Percentiles rank a stretch among this genome's conserved stretches.
These are phyloP conservation scores for Aegilops umbellulata DNA, from an alignment of 176 grass and related monocot genomes.

Conservation along the genomic window DNA sequence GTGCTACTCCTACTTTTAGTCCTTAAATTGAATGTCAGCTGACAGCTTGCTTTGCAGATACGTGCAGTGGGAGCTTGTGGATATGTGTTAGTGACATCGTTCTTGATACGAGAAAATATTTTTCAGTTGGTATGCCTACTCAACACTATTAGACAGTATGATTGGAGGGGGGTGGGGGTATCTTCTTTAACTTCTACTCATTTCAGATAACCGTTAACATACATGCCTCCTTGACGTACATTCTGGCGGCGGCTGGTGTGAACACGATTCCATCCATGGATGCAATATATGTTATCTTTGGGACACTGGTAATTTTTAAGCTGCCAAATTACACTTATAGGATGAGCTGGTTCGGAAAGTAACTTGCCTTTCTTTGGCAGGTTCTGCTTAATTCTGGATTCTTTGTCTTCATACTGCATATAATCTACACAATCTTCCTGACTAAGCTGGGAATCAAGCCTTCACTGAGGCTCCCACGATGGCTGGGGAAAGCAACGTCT, in stretches of 20 bases:
- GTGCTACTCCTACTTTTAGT: constrained; percentile 14
- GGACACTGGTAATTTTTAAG: constrained; percentile 62
- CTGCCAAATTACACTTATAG: neutral
- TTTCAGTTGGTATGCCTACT: constrained; percentile 69
- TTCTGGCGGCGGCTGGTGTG: constrained; percentile 64
- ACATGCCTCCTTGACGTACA: constrained; percentile 83
- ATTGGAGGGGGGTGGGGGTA: neutral
- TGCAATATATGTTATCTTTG: constrained; percentile 82
- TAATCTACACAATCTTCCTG: constrained; percentile 76
- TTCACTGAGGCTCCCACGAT: constrained; percentile 67
- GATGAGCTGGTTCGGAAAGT: neutral
- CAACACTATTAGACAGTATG: neutral
- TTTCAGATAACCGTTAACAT: constrained; percentile 94
- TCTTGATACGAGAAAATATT: constrained; percentile 94
- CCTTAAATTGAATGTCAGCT: constrained; percentile 21
- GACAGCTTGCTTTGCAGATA: constrained; percentile 40
- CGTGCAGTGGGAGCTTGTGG: constrained; percentile 80
- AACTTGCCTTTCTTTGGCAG: constrained; percentile 41
- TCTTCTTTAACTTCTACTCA: constrained; percentile 23
- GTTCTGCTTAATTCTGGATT: constrained; percentile 84
- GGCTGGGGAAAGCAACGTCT: constrained; percentile 64
- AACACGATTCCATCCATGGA: constrained; percentile 80
- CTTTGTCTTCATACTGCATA: constrained; percentile 86
- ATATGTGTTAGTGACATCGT: constrained; percentile 85
- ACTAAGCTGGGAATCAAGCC: constrained; percentile 76